Evolutionary conservation across 192 early-diverging fungal species (phyloP).

Genomic region (Rhizoclosmatium sp.): DNA sequence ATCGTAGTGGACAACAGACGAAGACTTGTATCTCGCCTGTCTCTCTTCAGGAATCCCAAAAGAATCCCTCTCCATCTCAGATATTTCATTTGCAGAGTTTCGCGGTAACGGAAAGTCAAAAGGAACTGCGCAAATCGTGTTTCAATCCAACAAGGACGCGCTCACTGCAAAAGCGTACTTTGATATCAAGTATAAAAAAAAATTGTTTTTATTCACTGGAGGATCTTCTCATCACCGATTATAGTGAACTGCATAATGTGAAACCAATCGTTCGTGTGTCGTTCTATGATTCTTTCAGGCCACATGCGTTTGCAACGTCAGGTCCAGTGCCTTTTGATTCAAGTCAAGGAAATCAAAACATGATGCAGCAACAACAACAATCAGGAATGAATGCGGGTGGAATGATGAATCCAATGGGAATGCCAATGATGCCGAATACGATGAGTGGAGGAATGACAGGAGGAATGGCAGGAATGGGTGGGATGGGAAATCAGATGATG

Average conservation of each 20-base stretch:
- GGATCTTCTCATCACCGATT: neutral
- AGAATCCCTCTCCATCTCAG: slow-evolving; percentile 1
- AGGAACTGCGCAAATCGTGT: slow-evolving; percentile 16
- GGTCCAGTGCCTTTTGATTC: neutral
- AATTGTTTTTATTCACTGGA: neutral
- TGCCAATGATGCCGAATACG: neutral
- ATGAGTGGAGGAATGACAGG: neutral
- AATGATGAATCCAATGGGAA: neutral
- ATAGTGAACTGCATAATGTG: slow-evolving; percentile 13
- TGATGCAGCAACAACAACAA: slow-evolving; percentile 11
- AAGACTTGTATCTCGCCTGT: slow-evolving; percentile 18
- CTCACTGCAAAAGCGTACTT: slow-evolving; percentile 16
- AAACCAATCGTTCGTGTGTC: slow-evolving; percentile 12
- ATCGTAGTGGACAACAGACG: slow-evolving; percentile 26
- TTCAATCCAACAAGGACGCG: slow-evolving; percentile 23
- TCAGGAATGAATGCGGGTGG: slow-evolving; percentile 3
- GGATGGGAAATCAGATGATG: too few relatives aligned
- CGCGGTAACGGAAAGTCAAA: slow-evolving; percentile 18
- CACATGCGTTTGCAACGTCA: neutral
- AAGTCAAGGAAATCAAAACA: neutral
- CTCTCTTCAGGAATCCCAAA: slow-evolving; percentile 3
- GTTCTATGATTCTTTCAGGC: neutral
- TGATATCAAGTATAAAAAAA: slow-evolving; percentile 13
- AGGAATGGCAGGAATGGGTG: neutral
- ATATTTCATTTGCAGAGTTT: slow-evolving; percentile 18